Evolutionary conservation across 129 eudicot species (phyloP).

Genomic region (Chrysanthemum makinoi): DNA sequence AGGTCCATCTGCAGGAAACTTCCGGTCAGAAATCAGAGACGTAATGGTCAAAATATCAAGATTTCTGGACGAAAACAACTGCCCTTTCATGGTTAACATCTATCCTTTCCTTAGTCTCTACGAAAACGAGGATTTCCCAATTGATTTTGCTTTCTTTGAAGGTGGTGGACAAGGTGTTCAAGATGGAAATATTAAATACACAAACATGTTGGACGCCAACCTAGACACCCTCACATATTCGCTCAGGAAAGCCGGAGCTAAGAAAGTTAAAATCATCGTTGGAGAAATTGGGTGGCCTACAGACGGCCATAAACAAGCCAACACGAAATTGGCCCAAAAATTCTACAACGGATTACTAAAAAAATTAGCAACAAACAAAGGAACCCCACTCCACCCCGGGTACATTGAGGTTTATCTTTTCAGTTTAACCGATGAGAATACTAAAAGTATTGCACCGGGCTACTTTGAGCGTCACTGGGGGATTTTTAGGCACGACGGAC

Average conservation of each 20-base stretch:
- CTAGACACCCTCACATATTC: slow-evolving; percentile 1
- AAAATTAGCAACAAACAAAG: not conserved
- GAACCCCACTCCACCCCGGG: slow-evolving; percentile 28
- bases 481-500: slow-evolving; percentile 26
- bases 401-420: slow-evolving; percentile 28
- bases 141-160: slow-evolving; percentile 13
- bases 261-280: not conserved
- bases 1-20: slow-evolving; percentile 9
- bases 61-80: slow-evolving; percentile 12
- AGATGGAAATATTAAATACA: slow-evolving; percentile 1
- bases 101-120: slow-evolving; percentile 12
- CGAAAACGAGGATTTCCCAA: slow-evolving; percentile 11
- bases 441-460: slow-evolving; percentile 25
- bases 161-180: slow-evolving; percentile 5
- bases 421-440: slow-evolving; percentile 22
- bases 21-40: slow-evolving; percentile 9
- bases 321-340: not conserved
- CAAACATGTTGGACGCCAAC: slow-evolving; percentile 9
- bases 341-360: slow-evolving; percentile 5
- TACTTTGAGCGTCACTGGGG: slow-evolving; percentile 29
- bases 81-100: slow-evolving; percentile 9
- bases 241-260: not conserved
- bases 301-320: slow-evolving; percentile 4
- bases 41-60: not conserved
- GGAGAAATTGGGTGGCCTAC: slow-evolving; percentile 17